These are phyloP conservation scores for Lichtheimia hyalospora DNA, from an alignment of 371 early-diverging fungal species.

Conservation along the genomic window DNA sequence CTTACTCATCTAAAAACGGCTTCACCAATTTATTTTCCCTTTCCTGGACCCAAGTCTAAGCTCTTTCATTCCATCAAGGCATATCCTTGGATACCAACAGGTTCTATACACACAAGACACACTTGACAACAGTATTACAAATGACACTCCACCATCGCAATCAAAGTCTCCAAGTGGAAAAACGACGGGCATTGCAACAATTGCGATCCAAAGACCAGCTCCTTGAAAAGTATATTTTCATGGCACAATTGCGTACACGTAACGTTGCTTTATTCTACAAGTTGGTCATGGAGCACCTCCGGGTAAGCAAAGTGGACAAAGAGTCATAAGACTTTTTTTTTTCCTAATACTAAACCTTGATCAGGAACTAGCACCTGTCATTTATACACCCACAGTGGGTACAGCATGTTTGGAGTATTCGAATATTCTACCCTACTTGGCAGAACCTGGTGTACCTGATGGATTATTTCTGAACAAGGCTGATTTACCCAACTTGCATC, in stretches of 20 bases:
- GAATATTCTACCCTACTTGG: conserved; percentile 81
- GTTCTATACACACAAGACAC: too few relatives aligned
- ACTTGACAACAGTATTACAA: conserved; percentile 70
- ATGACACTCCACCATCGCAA: conserved; percentile 44
- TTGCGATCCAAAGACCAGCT: conserved; percentile 62
- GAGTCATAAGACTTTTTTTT: neutral
- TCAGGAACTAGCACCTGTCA: conserved; percentile 74
- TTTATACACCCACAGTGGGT: conserved; percentile 95
- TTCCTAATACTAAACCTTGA: neutral
- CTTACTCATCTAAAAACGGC: neutral
- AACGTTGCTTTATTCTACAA: conserved; percentile 81
- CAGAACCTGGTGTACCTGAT: conserved; percentile 72
- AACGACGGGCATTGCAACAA: conserved; percentile 70
- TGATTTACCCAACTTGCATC: conserved; percentile 55
- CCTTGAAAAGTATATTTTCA: conserved; percentile 81
- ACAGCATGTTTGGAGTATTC: conserved; percentile 89
- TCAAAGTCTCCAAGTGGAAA: conserved; percentile 29
- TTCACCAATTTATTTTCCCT: neutral
- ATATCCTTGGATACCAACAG: conserved; percentile 29
- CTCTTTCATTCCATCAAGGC: neutral
- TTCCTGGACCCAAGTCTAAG: too few relatives aligned
- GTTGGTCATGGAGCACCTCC: conserved; percentile 70
- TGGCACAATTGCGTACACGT: conserved; percentile 77
- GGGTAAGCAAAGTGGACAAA: conserved; percentile 29
- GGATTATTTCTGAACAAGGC: conserved; percentile 81